phyloP scores from a whole-genome alignment of 2,329 filamentous ascomycete species.

The Trichoderma simmonsii region DNA sequence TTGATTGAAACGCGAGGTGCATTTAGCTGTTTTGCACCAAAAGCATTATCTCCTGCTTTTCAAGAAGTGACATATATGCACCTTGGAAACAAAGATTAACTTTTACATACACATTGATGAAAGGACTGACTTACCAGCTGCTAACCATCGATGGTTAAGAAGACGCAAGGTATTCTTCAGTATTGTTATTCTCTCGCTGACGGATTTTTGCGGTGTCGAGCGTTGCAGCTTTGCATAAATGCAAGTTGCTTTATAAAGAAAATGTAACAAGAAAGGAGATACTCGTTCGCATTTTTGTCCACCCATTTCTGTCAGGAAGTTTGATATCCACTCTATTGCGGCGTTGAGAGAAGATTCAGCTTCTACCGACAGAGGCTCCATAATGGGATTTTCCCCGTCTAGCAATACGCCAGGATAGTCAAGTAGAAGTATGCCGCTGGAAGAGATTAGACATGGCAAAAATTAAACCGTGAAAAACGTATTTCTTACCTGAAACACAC shows the following conservation, averaged over 20 bases:
- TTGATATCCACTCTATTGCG: slow-evolving; percentile 27
- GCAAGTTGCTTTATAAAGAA: neutral
- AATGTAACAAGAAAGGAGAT: neutral
- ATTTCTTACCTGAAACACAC: slow-evolving; percentile 20
- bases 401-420: neutral
- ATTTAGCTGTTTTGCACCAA: neutral
- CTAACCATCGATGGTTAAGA: neutral
- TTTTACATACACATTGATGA: neutral
- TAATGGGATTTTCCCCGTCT: neutral
- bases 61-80: neutral
- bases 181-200: neutral
- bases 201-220: neutral
- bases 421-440: neutral
- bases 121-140: neutral
- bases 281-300: neutral
- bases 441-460: neutral
- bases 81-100: neutral
- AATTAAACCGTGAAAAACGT: neutral
- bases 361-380: neutral
- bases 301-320: slow-evolving; percentile 43
- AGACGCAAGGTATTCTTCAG: neutral
- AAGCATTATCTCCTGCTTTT: neutral
- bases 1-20: neutral
- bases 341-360: neutral
- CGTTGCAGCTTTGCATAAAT: neutral